Conservation (phyloP, 1,284 basidiomycete species). For the Cryptococcus sp. region DNA sequence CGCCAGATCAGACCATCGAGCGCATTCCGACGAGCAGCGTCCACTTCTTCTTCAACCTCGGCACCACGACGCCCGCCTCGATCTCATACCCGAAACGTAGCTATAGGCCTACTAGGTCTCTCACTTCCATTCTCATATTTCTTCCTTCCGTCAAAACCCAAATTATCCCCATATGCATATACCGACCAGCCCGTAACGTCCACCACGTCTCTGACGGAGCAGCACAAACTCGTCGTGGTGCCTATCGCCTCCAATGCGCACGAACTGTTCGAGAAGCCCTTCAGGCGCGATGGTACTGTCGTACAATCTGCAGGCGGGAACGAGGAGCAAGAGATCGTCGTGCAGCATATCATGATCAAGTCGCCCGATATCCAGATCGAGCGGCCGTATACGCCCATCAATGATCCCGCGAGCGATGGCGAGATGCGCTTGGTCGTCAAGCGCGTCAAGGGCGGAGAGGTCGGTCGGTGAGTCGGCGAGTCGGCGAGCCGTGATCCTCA, state of each 20-base stretch:
- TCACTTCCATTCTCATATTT: slow-evolving; percentile 26
- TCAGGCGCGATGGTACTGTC: slow-evolving; percentile 14
- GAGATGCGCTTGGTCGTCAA: slow-evolving; percentile 47
- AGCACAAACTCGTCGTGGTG: slow-evolving; percentile 38
- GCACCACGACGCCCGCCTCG: slow-evolving; percentile 8
- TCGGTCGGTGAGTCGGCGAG: slow-evolving; percentile 52
- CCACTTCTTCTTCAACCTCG: not conserved
- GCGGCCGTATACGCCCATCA: slow-evolving; percentile 51
- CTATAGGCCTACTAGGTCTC: slow-evolving; percentile 11
- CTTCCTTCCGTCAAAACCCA: slow-evolving; percentile 17
- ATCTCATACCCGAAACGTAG: not conserved
- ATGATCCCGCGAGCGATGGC: slow-evolving; percentile 40
- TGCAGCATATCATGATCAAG: slow-evolving; percentile 52
- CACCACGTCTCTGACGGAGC: slow-evolving; percentile 22
- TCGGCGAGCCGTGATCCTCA: too few species aligned
- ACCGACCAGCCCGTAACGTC: slow-evolving; percentile 33
- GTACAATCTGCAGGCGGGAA: not conserved
- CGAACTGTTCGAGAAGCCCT: slow-evolving; percentile 13
- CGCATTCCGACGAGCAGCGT: not conserved
- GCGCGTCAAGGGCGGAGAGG: slow-evolving; percentile 50
- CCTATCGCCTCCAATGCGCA: slow-evolving; percentile 16
- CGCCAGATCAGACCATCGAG: too few species aligned
- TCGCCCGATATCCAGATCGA: slow-evolving; percentile 51
- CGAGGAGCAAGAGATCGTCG: slow-evolving; percentile 20
- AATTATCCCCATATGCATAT: slow-evolving; percentile 40